Percentiles rank a stretch among this genome's conserved stretches.
These are phyloP conservation scores for Aspergillus neoniger DNA, from an alignment of 2,329 filamentous ascomycete genomes.

Conservation along the genomic window DNA sequence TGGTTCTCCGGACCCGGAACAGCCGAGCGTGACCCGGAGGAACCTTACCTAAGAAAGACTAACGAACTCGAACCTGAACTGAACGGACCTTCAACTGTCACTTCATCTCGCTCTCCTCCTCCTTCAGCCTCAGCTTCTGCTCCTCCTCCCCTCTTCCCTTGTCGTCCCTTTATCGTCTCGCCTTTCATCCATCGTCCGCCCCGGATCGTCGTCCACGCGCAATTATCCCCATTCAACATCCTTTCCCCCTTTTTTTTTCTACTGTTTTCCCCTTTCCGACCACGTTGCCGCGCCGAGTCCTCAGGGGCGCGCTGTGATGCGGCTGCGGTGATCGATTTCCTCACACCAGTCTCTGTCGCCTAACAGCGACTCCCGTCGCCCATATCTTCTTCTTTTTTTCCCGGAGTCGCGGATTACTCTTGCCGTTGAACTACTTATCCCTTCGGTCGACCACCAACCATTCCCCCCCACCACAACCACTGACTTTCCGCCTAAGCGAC, in stretches of 20 bases:
- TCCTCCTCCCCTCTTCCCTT: conserved; percentile 3
- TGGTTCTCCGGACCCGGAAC: conserved; percentile 12
- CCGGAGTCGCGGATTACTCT: neutral
- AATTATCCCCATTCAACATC: neutral
- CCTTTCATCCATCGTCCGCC: neutral
- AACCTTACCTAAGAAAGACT: conserved; percentile 8
- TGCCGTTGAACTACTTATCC: neutral
- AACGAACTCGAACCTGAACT: conserved; percentile 4
- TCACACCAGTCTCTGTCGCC: conserved; percentile 16
- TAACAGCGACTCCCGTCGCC: conserved; percentile 4
- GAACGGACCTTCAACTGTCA: conserved; percentile 14
- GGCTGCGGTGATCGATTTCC: conserved; percentile 24
- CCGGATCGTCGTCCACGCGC: neutral
- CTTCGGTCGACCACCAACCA: no score
- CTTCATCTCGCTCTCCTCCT: conserved; percentile 14
- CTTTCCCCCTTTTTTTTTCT: neutral
- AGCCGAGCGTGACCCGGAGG: conserved; percentile 4
- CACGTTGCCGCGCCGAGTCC: conserved; percentile 18
- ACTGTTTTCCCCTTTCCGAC: neutral
- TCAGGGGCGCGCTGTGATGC: conserved; percentile 27
- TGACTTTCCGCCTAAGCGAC: neutral
- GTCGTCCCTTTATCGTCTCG: conserved; percentile 3
- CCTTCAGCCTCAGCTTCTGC: conserved; percentile 13
- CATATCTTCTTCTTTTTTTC: no score
- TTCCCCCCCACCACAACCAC: neutral